These are phyloP conservation scores for Trichoderma sp. DNA, from an alignment of 2,329 filamentous ascomycete genomes.

Conservation along the genomic window DNA sequence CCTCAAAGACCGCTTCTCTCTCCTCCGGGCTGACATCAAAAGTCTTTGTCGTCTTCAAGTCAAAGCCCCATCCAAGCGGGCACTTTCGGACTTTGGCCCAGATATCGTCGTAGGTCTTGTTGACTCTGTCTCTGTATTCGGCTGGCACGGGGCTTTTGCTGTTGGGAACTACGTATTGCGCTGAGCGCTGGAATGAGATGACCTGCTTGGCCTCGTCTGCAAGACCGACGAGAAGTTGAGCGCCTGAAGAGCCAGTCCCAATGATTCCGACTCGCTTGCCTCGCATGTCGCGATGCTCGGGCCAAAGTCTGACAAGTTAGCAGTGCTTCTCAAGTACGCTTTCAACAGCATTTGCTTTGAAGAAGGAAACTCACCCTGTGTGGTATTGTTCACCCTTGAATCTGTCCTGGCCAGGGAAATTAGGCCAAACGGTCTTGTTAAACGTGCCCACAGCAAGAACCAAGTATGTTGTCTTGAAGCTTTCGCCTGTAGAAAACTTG, in stretches of 20 bases:
- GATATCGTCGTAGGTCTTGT: constrained; percentile 4
- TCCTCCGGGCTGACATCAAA: constrained; percentile 1
- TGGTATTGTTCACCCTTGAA: not conserved
- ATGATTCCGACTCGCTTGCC: constrained; percentile 4
- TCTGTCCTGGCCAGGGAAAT: not conserved
- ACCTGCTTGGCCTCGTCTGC: not conserved
- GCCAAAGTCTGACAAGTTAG: not conserved
- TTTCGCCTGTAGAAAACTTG: not conserved
- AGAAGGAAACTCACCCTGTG: not conserved
- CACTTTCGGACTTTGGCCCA: not conserved
- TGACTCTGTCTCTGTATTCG: constrained; percentile 1
- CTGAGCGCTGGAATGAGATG: not conserved
- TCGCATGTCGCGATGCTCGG: not conserved
- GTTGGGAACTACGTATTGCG: not conserved
- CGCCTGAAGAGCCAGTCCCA: not conserved
- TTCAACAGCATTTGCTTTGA: not conserved
- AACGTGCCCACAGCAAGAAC: not conserved
- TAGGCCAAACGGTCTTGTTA: not conserved
- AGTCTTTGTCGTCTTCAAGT: not conserved
- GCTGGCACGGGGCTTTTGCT: not conserved
- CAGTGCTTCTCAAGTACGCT: not conserved
- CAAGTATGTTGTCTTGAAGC: not conserved
- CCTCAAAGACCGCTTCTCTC: not conserved
- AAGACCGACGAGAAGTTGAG: not conserved
- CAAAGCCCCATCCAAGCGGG: not conserved